Percentiles rank a stretch among this genome's conserved stretches.
Evolutionary conservation across 768 basidiomycete species (phyloP).

Genomic region (Rickenella mellea): DNA sequence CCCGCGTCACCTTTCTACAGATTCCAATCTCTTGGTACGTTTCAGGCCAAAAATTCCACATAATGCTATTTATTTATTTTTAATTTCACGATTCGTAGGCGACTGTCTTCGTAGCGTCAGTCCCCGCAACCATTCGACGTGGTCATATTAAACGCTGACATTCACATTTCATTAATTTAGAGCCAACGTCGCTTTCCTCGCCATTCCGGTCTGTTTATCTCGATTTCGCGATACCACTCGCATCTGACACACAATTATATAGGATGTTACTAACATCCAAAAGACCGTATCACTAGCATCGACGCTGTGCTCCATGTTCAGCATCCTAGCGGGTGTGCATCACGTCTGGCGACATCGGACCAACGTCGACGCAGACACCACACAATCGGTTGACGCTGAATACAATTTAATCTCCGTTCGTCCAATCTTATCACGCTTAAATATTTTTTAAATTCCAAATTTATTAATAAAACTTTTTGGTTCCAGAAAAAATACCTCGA

Average conservation of each 20-base stretch:
- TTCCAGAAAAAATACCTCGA: conserved; percentile 11
- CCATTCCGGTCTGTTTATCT: conserved; percentile 11
- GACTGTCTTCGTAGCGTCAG: conserved; percentile 11
- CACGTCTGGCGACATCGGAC: conserved; percentile 15
- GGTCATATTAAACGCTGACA: neutral
- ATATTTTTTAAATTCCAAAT: too few relatives aligned
- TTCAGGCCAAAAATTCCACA: neutral
- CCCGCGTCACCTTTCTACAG: conserved; percentile 3
- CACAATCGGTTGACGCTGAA: too few relatives aligned
- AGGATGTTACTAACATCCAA: neutral
- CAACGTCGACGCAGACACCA: conserved; percentile 5
- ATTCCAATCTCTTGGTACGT: conserved; percentile 13
- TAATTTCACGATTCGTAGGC: conserved; percentile 4
- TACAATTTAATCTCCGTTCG: too few relatives aligned
- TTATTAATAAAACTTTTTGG: neutral
- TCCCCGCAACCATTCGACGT: neutral
- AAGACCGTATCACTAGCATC: conserved; percentile 8
- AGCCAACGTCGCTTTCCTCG: conserved; percentile 15
- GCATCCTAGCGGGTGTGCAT: conserved; percentile 12
- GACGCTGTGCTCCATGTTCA: conserved; percentile 10
- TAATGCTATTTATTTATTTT: neutral
- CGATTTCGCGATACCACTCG: too few relatives aligned
- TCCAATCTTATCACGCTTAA: too few relatives aligned
- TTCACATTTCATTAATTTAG: conserved; percentile 3
- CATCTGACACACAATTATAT: neutral